Evolutionary conservation across 352 stramenopile species (phyloP).

Genomic region (Blastocystis sp.): DNA sequence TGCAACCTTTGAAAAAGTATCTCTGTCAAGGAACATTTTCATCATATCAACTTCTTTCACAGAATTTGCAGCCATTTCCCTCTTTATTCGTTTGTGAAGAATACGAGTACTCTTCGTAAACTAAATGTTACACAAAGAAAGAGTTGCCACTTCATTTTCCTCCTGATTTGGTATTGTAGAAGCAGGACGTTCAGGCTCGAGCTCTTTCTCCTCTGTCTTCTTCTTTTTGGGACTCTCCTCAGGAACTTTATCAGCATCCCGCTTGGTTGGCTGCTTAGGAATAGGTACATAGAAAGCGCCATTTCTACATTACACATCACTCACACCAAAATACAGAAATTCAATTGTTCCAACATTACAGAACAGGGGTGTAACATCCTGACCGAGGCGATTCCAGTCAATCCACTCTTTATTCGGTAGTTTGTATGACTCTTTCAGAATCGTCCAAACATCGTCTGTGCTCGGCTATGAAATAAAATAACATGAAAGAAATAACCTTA

Average conservation of each 20-base stretch:
- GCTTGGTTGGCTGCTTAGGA: not conserved
- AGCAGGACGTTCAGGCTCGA: not conserved
- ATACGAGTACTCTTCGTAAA: conserved; percentile 4
- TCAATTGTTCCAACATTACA: not conserved
- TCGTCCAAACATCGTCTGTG: not conserved
- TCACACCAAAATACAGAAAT: not conserved
- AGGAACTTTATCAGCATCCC: not conserved
- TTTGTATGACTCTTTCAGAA: not conserved
- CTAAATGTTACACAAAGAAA: not conserved
- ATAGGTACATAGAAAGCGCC: not conserved
- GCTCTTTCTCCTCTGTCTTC: not conserved
- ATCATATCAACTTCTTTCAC: conserved; percentile 35
- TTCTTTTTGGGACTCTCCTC: not conserved
- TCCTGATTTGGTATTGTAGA: not conserved
- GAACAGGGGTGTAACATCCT: not conserved
- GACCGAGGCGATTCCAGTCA: conserved; percentile 8
- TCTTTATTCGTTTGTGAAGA: conserved; percentile 1
- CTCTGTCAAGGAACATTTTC: not conserved
- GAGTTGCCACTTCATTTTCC: not conserved
- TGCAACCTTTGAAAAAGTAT: conserved; percentile 22
- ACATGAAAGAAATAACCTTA: not conserved
- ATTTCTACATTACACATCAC: not conserved
- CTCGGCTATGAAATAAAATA: not conserved
- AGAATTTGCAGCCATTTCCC: not conserved
- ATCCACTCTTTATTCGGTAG: not conserved